Conservation (phyloP, 2,329 filamentous ascomycete species). For the Blastomyces silverae region DNA sequence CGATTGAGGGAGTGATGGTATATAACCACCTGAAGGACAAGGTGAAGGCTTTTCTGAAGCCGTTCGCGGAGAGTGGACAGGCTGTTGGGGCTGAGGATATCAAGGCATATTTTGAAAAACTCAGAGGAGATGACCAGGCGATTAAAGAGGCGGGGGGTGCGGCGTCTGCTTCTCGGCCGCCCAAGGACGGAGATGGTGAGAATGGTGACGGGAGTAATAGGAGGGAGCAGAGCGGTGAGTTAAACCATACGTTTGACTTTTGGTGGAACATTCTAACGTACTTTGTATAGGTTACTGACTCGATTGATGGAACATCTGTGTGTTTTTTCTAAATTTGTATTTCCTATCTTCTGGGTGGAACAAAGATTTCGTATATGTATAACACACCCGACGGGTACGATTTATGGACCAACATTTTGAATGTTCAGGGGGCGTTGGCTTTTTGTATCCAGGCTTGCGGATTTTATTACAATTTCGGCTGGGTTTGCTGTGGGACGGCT, state of each 20-base stretch:
- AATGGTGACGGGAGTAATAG: slow-evolving; percentile 32
- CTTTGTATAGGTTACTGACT: slow-evolving; percentile 7
- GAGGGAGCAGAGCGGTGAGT: slow-evolving; percentile 44
- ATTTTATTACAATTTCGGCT: background rate
- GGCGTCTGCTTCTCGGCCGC: slow-evolving; percentile 14
- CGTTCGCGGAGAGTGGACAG: slow-evolving; percentile 85
- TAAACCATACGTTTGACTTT: background rate
- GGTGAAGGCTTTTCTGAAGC: slow-evolving; percentile 87
- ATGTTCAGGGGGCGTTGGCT: background rate
- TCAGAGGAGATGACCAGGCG: slow-evolving; percentile 76
- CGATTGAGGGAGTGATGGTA: slow-evolving; percentile 95
- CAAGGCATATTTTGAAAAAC: slow-evolving; percentile 89
- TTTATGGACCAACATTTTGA: background rate
- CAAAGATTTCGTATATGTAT: background rate
- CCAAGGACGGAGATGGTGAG: slow-evolving; percentile 30
- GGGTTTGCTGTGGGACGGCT: background rate
- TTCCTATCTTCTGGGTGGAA: background rate
- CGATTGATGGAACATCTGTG: background rate
- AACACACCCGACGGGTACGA: background rate
- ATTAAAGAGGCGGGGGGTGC: slow-evolving; percentile 24
- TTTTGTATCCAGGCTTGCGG: background rate
- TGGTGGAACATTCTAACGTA: background rate
- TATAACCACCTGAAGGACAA: slow-evolving; percentile 96
- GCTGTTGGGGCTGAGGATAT: slow-evolving; percentile 92
- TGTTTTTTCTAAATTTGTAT: background rate